Conservation (phyloP, 1,284 basidiomycete genomes). For the Jaminaea rosea region DNA sequence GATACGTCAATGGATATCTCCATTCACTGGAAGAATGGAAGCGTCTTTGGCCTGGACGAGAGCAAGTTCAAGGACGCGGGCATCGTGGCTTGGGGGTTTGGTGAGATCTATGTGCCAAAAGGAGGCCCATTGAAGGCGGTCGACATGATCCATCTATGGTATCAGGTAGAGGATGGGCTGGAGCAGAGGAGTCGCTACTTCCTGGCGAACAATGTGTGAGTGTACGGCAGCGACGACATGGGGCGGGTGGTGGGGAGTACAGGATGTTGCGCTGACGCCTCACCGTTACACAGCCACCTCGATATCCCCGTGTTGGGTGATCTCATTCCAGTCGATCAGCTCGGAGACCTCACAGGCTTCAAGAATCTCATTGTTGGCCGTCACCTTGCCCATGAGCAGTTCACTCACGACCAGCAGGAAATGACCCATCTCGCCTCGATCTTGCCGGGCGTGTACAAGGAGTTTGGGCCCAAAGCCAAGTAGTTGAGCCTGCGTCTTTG, state of each 20-base stretch:
- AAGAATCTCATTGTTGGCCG: slow-evolving; percentile 4
- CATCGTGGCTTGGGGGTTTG: slow-evolving; percentile 3
- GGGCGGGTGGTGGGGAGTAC: no score
- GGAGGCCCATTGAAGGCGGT: slow-evolving; percentile 3
- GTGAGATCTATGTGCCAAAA: slow-evolving; percentile 3
- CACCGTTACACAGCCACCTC: no score
- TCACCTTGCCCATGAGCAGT: neutral
- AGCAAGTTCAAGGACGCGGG: neutral
- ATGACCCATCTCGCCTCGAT: slow-evolving; percentile 8
- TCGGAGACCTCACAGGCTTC: slow-evolving; percentile 1
- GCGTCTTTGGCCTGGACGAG: slow-evolving; percentile 3
- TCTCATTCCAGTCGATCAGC: neutral
- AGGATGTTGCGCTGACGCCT: no score
- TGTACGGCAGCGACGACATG: no score
- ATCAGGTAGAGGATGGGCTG: neutral
- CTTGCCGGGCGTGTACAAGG: slow-evolving; percentile 7
- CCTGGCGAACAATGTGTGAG: slow-evolving; percentile 8
- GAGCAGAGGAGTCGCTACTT: slow-evolving; percentile 8
- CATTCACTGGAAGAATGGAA: slow-evolving; percentile 5
- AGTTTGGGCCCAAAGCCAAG: no score
- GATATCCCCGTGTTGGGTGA: slow-evolving; percentile 4
- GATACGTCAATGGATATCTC: slow-evolving; percentile 1
- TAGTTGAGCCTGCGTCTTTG: no score
- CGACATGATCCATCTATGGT: slow-evolving; percentile 10
- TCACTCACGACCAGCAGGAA: slow-evolving; percentile 10